A percentile compares a stretch with the other conserved stretches of the same genome.
Conservation (phyloP, 139 green algal species). For the Auxenochlorella pyrenoidosa region DNA sequence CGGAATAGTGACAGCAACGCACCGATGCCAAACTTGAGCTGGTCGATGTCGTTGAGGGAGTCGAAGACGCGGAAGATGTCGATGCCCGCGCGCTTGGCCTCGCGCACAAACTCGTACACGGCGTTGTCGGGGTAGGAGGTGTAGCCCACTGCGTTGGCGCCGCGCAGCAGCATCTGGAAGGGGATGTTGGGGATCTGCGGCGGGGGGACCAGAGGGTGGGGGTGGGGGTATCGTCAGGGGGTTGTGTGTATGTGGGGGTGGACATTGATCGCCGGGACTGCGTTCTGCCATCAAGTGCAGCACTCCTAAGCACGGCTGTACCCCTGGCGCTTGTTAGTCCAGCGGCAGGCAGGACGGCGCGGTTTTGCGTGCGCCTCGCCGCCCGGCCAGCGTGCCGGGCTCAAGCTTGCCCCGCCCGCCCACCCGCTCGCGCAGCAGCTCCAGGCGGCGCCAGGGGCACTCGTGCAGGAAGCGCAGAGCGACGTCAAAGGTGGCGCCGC, state of each 20-base stretch:
- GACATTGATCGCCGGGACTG: too few relatives aligned
- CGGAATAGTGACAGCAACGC: background rate
- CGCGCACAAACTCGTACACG: slow-evolving; percentile 77
- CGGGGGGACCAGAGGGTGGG: background rate
- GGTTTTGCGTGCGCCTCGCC: too few relatives aligned
- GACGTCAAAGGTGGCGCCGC: slow-evolving; percentile 95
- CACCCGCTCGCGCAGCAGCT: slow-evolving; percentile 82
- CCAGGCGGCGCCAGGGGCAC: slow-evolving; percentile 91
- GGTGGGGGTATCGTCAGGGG: background rate
- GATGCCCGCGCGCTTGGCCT: slow-evolving; percentile 70
- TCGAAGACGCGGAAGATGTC: slow-evolving; percentile 96
- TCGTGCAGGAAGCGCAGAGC: slow-evolving; percentile 92
- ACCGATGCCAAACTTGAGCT: slow-evolving; percentile 91
- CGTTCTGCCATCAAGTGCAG: too few relatives aligned
- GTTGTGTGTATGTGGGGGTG: background rate
- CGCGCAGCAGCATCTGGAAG: slow-evolving; percentile 96
- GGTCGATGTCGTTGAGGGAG: slow-evolving; percentile 88
- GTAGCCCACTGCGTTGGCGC: slow-evolving; percentile 93
- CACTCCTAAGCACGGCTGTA: too few relatives aligned
- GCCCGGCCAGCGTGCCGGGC: too few relatives aligned
- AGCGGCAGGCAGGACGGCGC: too few relatives aligned
- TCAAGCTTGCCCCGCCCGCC: slow-evolving; percentile 56
- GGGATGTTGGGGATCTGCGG: slow-evolving; percentile 88
- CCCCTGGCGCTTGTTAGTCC: too few relatives aligned
- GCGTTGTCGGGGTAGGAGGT: slow-evolving; percentile 93